phyloP scores from a whole-genome alignment of 306 rosid genomes.

The Cyclanthera cordifolia region DNA sequence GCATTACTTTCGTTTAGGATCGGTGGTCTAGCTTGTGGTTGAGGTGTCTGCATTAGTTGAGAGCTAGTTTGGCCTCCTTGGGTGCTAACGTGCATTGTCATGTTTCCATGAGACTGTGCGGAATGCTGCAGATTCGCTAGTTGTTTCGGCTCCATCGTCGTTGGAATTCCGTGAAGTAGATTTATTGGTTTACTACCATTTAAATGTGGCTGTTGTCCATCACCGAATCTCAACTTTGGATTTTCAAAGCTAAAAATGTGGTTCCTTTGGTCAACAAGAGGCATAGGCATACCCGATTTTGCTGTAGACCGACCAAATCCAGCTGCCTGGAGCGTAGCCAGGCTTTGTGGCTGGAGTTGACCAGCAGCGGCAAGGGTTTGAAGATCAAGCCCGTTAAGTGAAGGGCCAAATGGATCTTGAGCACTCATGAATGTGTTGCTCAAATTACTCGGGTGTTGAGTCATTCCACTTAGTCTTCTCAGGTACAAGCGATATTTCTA shows the following conservation, averaged over 20 bases:
- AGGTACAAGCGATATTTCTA: constrained; percentile 95
- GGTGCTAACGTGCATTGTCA: constrained; percentile 32
- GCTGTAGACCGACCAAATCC: constrained; percentile 67
- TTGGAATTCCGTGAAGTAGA: constrained; percentile 85
- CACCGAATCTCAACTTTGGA: constrained; percentile 77
- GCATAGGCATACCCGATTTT: constrained; percentile 54
- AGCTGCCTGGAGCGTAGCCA: constrained; percentile 85
- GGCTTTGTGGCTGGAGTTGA: constrained; percentile 82
- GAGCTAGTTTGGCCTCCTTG: constrained; percentile 32
- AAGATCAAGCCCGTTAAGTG: constrained; percentile 72
- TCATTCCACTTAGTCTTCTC: constrained; percentile 76
- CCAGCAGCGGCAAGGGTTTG: constrained; percentile 64
- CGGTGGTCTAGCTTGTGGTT: constrained; percentile 60
- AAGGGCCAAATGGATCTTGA: constrained; percentile 71
- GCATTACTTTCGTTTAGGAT: constrained; percentile 39
- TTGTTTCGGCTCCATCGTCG: constrained; percentile 87
- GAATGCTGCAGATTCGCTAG: constrained; percentile 82
- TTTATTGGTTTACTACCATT: constrained; percentile 51
- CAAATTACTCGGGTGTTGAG: constrained; percentile 61
- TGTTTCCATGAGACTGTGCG: constrained; percentile 48
- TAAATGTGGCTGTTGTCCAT: constrained; percentile 66
- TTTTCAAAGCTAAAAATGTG: constrained; percentile 76
- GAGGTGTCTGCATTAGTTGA: constrained; percentile 57
- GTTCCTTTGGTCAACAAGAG: constrained; percentile 82
- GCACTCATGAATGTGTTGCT: constrained; percentile 56